A percentile compares a stretch with the other conserved stretches of the same genome.
Conservation (phyloP, 2,329 filamentous ascomycete genomes). For the Pyrenophora teres region DNA sequence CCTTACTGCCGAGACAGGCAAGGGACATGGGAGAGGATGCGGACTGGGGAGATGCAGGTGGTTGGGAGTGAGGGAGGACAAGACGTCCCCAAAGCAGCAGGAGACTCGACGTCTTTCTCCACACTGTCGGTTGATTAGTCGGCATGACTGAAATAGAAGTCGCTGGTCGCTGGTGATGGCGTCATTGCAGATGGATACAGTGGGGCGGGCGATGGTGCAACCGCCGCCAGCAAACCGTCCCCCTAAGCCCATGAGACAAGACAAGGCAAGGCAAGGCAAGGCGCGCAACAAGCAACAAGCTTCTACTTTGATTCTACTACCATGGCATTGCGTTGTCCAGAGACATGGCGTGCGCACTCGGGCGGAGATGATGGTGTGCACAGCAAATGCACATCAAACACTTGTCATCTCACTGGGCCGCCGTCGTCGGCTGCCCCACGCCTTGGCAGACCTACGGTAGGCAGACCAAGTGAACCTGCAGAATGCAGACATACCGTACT, state of each 20-base stretch:
- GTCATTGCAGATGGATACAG: slow-evolving; percentile 25
- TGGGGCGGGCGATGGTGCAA: slow-evolving; percentile 27
- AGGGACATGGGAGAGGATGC: background rate
- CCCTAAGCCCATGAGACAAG: slow-evolving; percentile 13
- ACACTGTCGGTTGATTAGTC: slow-evolving; percentile 15
- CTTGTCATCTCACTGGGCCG: slow-evolving; percentile 25
- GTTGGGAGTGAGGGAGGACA: slow-evolving; percentile 6
- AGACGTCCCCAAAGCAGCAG: slow-evolving; percentile 18
- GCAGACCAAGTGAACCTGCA: slow-evolving; percentile 9
- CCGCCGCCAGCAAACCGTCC: slow-evolving; percentile 16
- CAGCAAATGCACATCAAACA: slow-evolving; percentile 27
- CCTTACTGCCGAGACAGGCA: background rate
- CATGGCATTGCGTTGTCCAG: background rate
- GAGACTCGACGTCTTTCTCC: slow-evolving; percentile 13
- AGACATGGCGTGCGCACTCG: background rate
- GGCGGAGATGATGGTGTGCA: slow-evolving; percentile 22
- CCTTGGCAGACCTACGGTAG: slow-evolving; percentile 16
- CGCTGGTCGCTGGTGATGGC: slow-evolving; percentile 11
- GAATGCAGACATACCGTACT: slow-evolving; percentile 9
- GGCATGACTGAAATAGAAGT: slow-evolving; percentile 27
- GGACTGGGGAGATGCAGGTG: background rate
- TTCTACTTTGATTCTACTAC: background rate
- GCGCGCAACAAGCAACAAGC: background rate
- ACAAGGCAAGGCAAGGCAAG: background rate
- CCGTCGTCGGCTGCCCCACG: slow-evolving; percentile 27